Base-by-base conservation (phyloP, 345 rosid species). In the Excoecaria cochinchinensis region DNA sequence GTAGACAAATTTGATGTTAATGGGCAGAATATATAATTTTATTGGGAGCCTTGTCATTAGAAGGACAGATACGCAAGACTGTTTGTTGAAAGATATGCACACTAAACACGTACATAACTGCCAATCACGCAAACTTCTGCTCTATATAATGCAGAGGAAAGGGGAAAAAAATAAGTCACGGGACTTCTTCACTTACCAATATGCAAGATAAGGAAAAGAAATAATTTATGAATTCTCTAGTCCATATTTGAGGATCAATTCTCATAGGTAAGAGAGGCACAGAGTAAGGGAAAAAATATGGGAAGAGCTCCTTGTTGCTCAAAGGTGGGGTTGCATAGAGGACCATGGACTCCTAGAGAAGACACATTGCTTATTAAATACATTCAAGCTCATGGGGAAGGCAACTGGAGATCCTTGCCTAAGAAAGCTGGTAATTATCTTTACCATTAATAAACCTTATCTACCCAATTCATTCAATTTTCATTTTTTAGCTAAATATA, bases 271-370 rank as follows among this genome's bases (percentile, higher is more conserved):
- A 31, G 31, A 31, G 31, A 31, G 31, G n/a, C n/a, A n/a, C n/a
- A n/a, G n/a, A n/a, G n/a, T n/a, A n/a, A 3, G 3, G 3, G 4
- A 42, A 8, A 42, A 42, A 11, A 53, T 50, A 84, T 83, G 86
- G 87, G 85, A 70, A 83, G 84, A 56, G 69, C 86, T 38, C 87
- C 89, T 6, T 86, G 89, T 44, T 86, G 87, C 58, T 74, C 85
- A 3, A 81, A 84, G 66, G 83, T 82, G 14, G 87, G 89, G n/a
- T 60, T 84, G 79, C 65, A 76, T n/a, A 77, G 86, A 64, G 89
- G 87, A 13, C 77, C 86, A 7, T 86, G 89, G 89, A 77, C 85
- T 48, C 24, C 67, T 5, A 66, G 71, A 53, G 89, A 86, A 79
- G 87, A 86, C 70, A 67, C 65, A 4, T 31, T 81, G 75, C 86